These are phyloP conservation scores for Populus hybrid DNA, from an alignment of 441 rosid genomes.

Conservation along the genomic window DNA sequence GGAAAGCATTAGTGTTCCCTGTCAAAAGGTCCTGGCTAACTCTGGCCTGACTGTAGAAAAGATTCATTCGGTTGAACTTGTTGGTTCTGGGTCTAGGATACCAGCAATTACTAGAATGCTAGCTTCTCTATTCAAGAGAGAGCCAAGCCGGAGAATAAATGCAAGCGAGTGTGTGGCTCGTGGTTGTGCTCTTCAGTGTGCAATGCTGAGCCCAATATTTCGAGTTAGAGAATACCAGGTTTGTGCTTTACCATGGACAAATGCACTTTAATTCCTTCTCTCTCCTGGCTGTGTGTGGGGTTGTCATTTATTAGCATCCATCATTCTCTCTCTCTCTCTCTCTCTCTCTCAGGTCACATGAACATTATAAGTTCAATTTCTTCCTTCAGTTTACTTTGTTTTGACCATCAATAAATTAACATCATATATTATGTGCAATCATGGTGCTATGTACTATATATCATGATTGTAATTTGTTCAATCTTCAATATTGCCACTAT, in stretches of 20 bases:
- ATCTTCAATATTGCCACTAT: background rate
- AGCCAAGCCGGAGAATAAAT: conserved; percentile 85
- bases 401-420: background rate
- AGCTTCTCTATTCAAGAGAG: conserved; percentile 71
- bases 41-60: conserved; percentile 61
- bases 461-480: background rate
- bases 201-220: conserved; percentile 81
- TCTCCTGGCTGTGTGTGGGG: background rate
- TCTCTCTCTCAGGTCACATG: background rate
- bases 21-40: conserved; percentile 68
- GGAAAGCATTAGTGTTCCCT: conserved; percentile 60
- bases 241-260: background rate
- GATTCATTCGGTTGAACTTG: conserved; percentile 74
- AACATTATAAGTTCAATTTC: too few species aligned
- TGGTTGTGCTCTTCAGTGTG: conserved; percentile 80
- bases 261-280: background rate
- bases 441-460: background rate
- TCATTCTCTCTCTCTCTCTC: conserved; percentile 1
- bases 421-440: background rate
- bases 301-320: background rate
- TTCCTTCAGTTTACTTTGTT: background rate
- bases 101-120: conserved; percentile 64
- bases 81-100: conserved; percentile 72
- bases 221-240: conserved; percentile 90
- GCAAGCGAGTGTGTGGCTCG: conserved; percentile 88